Percentiles rank a stretch among this genome's conserved stretches.
These are phyloP conservation scores for Phytophthora lateralis DNA, from an alignment of 352 stramenopile species.

Conservation along the genomic window DNA sequence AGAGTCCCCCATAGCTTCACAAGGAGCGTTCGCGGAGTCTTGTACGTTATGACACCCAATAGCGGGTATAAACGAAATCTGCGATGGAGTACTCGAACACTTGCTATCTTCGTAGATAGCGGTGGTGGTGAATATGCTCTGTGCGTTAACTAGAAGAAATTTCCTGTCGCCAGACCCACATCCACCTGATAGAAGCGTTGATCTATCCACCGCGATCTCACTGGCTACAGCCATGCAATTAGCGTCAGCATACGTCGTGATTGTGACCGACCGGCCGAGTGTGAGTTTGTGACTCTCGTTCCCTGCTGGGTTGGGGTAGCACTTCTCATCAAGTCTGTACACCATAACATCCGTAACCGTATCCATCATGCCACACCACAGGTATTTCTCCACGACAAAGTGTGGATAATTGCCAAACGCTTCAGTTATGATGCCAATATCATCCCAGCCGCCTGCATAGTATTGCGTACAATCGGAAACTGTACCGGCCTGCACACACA, in stretches of 20 bases:
- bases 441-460: neutral
- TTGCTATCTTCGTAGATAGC: slow-evolving; percentile 9
- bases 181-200: neutral
- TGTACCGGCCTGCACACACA: neutral
- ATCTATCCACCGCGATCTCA: neutral
- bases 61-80: slow-evolving; percentile 4
- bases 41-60: neutral
- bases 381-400: slow-evolving; percentile 18
- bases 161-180: neutral
- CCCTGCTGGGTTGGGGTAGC: slow-evolving; percentile 3
- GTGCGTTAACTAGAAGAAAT: neutral
- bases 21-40: neutral
- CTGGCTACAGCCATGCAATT: slow-evolving; percentile 6
- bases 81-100: slow-evolving; percentile 3
- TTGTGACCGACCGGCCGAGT: slow-evolving; percentile 2
- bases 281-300: slow-evolving; percentile 1
- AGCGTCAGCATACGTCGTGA: slow-evolving; percentile 9
- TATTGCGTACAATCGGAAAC: slow-evolving; percentile 16
- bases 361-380: neutral
- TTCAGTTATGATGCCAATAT: neutral
- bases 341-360: neutral
- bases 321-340: slow-evolving; percentile 18
- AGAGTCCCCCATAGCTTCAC: neutral
- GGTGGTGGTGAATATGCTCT: neutral
- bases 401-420: slow-evolving; percentile 7